These are phyloP conservation scores for Serendipita indica DNA, from an alignment of 768 basidiomycete species.

Conservation along the genomic window DNA sequence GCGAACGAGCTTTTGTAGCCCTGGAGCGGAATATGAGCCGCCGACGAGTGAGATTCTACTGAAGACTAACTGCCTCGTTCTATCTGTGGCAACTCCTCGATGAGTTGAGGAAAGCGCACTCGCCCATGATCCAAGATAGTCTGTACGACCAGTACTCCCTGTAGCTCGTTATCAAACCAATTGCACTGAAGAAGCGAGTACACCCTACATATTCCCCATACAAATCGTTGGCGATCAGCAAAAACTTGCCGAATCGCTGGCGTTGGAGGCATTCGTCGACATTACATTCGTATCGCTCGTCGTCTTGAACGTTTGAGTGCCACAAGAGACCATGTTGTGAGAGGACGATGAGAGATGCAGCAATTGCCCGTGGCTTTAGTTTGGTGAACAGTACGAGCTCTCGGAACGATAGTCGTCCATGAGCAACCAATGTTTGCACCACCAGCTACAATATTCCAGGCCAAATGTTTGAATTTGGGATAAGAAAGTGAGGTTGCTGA, in stretches of 20 bases:
- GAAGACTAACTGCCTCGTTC: neutral
- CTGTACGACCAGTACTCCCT: slow-evolving; percentile 68
- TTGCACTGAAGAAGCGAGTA: neutral
- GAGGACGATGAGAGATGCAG: slow-evolving; percentile 58
- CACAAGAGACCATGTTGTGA: slow-evolving; percentile 87
- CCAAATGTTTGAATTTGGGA: neutral
- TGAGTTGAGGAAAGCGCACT: slow-evolving; percentile 57
- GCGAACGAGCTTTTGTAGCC: neutral
- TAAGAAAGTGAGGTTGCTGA: neutral
- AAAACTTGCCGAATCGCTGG: slow-evolving; percentile 68
- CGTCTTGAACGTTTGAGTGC: slow-evolving; percentile 48
- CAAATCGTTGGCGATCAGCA: slow-evolving; percentile 53
- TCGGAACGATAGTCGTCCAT: slow-evolving; percentile 62
- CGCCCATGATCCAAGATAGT: slow-evolving; percentile 75
- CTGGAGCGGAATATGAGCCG: neutral
- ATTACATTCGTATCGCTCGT: slow-evolving; percentile 70
- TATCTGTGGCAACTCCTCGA: slow-evolving; percentile 28
- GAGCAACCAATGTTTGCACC: slow-evolving; percentile 54
- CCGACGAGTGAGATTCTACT: neutral
- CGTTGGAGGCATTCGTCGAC: slow-evolving; percentile 69
- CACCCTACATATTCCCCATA: slow-evolving; percentile 54
- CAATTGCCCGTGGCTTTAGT: slow-evolving; percentile 50
- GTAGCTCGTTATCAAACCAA: neutral
- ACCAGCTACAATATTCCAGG: slow-evolving; percentile 37
- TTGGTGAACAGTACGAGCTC: slow-evolving; percentile 56